Evolutionary conservation across 148 eudicot species (phyloP), one percentile per base, ranked within the genome.

Genomic region (Rhododendron vialii): DNA sequence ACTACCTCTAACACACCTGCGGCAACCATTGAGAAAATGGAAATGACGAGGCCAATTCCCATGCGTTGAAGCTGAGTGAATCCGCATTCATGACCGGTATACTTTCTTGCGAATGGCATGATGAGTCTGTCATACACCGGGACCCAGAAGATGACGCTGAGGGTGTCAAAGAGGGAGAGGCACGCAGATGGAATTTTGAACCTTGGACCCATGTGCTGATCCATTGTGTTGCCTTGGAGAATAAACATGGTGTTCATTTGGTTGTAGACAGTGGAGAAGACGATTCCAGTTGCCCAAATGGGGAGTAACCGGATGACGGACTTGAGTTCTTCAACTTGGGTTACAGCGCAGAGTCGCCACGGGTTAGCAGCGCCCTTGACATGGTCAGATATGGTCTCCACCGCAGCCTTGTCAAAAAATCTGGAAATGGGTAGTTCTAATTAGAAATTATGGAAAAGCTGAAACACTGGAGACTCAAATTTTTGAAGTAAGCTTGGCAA

Each of bases 291-390:
- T 35, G 91, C 91, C 94, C 94, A 92, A 2, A 94, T 77, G 20
- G 96, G 95, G 65, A 91, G 88, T 51, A 94, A 47, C 1, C 92
- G 90, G 43, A 94, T 83, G 59, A 94, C 65, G 18, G 90, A 84
- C 85, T 92, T 94, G n/a, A 94, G 85, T 73, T 94, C 96, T 85
- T 94, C 95, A 5, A 94, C 94, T 85, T 92, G 95, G 20, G 95
- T 94, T 26, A 91, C 90, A 0, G 92, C 90, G 89, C 96, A 94
- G 61, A 92, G 69, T 35, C 85, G 88, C 96, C 96, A 94, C 22
- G 89, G 87, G 48, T 81, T 84, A 28, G 89, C 82, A 28, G 41
- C 51, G 43, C 88, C 67, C 30, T 82, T 82, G 57, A 67, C 47
- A 2, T 2, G 13, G 24, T 92, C 92, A 24, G 83, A 2, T 47